Evolutionary conservation across 371 early-diverging fungal species (phyloP).

Genomic region (Lichtheimia hyalospora): DNA sequence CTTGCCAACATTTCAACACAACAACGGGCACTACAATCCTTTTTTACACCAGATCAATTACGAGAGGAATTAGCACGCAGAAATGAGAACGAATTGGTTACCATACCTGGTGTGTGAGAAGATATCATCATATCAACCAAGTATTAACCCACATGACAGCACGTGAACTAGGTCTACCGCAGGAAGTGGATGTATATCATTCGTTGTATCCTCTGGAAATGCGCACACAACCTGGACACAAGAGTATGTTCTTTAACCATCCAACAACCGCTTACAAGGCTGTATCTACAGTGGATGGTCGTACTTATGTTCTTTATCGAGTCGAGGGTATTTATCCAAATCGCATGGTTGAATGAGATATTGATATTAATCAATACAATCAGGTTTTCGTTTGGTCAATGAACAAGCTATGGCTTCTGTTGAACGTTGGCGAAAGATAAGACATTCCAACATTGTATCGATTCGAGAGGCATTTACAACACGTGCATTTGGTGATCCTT

Average conservation of each 20-base stretch:
- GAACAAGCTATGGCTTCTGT: constrained; percentile 78
- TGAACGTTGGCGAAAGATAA: constrained; percentile 82
- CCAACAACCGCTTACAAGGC: constrained; percentile 85
- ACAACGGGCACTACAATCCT: constrained; percentile 75
- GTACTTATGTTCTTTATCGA: constrained; percentile 78
- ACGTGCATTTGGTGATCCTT: constrained; percentile 91
- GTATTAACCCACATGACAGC: constrained; percentile 21
- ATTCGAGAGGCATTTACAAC: constrained; percentile 95
- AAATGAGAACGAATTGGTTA: constrained; percentile 64
- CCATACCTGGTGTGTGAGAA: constrained; percentile 50
- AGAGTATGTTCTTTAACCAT: constrained; percentile 68
- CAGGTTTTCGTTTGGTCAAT: constrained; percentile 63
- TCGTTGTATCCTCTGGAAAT: constrained; percentile 79
- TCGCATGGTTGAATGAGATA: too few relatives aligned
- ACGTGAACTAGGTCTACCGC: constrained; percentile 57
- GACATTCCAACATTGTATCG: constrained; percentile 83
- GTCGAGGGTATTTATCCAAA: constrained; percentile 62
- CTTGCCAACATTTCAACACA: constrained; percentile 70
- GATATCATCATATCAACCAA: not conserved
- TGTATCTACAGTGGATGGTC: constrained; percentile 79
- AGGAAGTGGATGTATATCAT: constrained; percentile 49
- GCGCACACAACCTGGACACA: constrained; percentile 25
- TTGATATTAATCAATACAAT: too few relatives aligned
- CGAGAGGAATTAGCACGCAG: constrained; percentile 77
- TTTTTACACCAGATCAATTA: constrained; percentile 80